Conservation (phyloP, 495 filamentous ascomycete genomes). For the Penicillium daleae region DNA sequence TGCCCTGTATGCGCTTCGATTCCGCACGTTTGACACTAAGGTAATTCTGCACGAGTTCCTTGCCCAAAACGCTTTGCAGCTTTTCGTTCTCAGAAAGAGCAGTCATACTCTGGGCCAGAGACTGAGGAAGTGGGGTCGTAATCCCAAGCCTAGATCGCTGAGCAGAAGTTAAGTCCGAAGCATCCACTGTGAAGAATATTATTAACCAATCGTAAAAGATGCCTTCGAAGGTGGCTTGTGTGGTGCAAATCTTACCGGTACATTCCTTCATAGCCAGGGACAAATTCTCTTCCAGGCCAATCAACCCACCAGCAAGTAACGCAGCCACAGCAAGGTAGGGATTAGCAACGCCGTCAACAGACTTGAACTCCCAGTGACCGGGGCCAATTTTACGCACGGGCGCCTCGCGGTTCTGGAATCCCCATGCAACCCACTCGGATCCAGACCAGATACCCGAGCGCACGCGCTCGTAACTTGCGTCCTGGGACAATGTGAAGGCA, state of each 20-base stretch:
- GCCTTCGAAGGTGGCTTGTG: not conserved
- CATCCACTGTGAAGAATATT: constrained; percentile 30
- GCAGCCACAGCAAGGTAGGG: constrained; percentile 57
- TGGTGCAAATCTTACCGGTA: constrained; percentile 32
- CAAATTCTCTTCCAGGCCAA: constrained; percentile 56
- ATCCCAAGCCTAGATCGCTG: constrained; percentile 38
- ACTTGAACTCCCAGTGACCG: constrained; percentile 48
- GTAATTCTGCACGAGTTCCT: constrained; percentile 61
- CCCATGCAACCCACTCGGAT: constrained; percentile 50
- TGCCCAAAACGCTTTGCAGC: constrained; percentile 48
- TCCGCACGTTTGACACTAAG: constrained; percentile 61
- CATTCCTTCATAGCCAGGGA: constrained; percentile 61
- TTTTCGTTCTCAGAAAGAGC: constrained; percentile 28
- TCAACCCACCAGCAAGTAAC: constrained; percentile 64
- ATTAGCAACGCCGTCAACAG: constrained; percentile 47
- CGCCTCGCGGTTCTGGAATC: constrained; percentile 49
- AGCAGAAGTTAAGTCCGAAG: constrained; percentile 29
- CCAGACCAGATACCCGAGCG: constrained; percentile 59
- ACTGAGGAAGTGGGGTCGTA: constrained; percentile 44
- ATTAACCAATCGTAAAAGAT: constrained; percentile 2
- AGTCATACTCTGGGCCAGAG: constrained; percentile 36
- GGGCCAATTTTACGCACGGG: constrained; percentile 45
- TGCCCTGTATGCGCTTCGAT: constrained; percentile 49
- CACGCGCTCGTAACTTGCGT: constrained; percentile 49
- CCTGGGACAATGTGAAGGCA: constrained; percentile 43